Base-by-base conservation (phyloP, 1,284 basidiomycete species). In the Tremellales sp. region DNA sequence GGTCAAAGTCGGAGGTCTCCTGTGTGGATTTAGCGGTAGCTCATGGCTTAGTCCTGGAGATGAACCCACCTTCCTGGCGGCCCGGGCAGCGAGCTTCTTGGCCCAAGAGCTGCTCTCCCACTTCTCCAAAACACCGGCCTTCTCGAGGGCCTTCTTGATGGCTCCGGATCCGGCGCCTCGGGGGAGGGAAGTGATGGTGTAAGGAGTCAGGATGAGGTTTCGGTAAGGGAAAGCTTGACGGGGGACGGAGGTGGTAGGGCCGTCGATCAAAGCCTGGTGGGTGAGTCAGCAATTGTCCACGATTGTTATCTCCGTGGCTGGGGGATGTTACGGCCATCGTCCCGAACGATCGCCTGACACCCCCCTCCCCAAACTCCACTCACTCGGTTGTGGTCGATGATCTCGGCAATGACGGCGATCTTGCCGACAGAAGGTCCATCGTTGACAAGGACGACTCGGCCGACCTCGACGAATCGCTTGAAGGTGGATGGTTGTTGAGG, bases 301-400 rank as follows among this genome's bases (percentile, higher is more conserved):
- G n/a, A n/a, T n/a, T n/a, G n/a, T n/a, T n/a, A n/a, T n/a, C n/a
- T n/a, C n/a, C n/a, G n/a, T n/a, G n/a, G n/a, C n/a, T n/a, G n/a
- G n/a, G n/a, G n/a, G n/a, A n/a, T n/a, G n/a, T n/a, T n/a, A n/a
- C n/a, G n/a, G n/a, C n/a, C n/a, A n/a, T n/a, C n/a, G n/a, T n/a
- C n/a, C n/a, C n/a, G n/a, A n/a, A n/a, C n/a, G n/a, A n/a, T n/a
- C n/a, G n/a, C n/a, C n/a, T n/a, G n/a, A n/a, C n/a, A n/a, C n/a
- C n/a, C n/a, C n/a, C n/a, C n/a, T n/a, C n/a, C n/a, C n/a, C n/a
- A n/a, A 40, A 11, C 12, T 10, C 10, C 37, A 78, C 87, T 60
- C 68, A 96, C 93, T 75, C 92, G 84, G 82, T 93, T 96, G 83
- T 97, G 94, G 84, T 98, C 96, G 63, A 98, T 91, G 77, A 98